Conservation (phyloP, 257 asterid species). For the Knoxia roxburghii region DNA sequence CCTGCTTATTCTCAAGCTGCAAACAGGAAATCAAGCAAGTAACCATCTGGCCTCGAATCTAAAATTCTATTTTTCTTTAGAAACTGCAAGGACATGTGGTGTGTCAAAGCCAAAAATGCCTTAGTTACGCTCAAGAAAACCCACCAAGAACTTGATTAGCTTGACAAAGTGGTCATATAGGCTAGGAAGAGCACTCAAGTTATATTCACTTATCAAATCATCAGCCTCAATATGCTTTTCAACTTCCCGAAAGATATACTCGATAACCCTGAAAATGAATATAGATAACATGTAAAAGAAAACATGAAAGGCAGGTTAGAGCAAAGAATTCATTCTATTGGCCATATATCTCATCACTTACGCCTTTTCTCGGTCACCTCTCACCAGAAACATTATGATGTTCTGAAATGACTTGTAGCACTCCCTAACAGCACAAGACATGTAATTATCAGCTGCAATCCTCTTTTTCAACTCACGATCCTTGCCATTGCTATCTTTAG, state of each 20-base stretch:
- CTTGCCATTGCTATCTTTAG: conserved; percentile 94
- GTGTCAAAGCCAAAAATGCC: neutral
- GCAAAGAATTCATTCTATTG: neutral
- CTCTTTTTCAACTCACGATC: conserved; percentile 86
- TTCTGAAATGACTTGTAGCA: conserved; percentile 91
- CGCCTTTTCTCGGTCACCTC: conserved; percentile 69
- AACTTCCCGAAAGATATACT: conserved; percentile 71
- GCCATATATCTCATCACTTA: conserved; percentile 29
- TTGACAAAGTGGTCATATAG: conserved; percentile 81
- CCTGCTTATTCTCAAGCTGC: conserved; percentile 85
- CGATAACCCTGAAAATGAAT: conserved; percentile 57
- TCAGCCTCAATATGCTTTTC: conserved; percentile 70
- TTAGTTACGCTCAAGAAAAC: conserved; percentile 15
- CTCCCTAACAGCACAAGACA: conserved; percentile 94
- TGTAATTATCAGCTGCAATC: conserved; percentile 68
- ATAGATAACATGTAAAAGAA: neutral
- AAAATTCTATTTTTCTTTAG: neutral
- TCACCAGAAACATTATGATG: conserved; percentile 64
- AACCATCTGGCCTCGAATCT: conserved; percentile 9
- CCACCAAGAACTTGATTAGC: conserved; percentile 92
- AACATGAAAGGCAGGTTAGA: neutral
- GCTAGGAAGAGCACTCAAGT: conserved; percentile 76
- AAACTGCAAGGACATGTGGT: neutral
- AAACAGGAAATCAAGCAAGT: conserved; percentile 20
- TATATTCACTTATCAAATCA: conserved; percentile 54